These are phyloP conservation scores for Diaporthe caulivora DNA, from an alignment of 2,329 filamentous ascomycete genomes.

Conservation along the genomic window DNA sequence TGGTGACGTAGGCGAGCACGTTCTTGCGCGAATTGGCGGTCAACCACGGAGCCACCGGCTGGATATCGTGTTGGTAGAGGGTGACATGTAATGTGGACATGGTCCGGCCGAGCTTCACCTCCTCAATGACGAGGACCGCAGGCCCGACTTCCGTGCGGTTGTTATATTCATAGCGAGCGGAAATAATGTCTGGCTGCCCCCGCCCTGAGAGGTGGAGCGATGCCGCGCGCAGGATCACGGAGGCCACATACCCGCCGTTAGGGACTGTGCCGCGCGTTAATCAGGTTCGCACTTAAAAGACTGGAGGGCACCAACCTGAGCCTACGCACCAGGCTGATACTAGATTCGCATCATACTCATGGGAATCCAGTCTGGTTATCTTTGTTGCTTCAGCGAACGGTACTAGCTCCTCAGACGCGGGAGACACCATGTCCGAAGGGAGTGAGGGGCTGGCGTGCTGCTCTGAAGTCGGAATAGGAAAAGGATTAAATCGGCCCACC, in stretches of 20 bases:
- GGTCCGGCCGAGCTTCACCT: not conserved
- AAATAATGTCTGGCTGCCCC: not conserved
- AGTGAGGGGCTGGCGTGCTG: not conserved
- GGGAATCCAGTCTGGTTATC: not conserved
- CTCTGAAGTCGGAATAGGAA: not conserved
- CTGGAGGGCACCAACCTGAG: not conserved
- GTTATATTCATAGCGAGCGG: not conserved
- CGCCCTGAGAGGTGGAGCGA: not conserved
- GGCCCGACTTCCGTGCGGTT: not conserved
- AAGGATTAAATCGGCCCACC: not conserved
- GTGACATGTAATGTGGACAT: not conserved
- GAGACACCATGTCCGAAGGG: not conserved
- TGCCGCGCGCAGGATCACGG: not conserved
- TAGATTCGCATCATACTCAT: not conserved
- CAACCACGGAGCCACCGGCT: not conserved
- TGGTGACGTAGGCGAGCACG: constrained; percentile 16
- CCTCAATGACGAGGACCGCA: not conserved
- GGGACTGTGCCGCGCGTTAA: not conserved
- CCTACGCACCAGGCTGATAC: not conserved
- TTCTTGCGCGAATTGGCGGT: constrained; percentile 4
- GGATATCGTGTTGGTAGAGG: not conserved
- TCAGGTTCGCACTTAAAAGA: not conserved
- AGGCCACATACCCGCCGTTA: constrained; percentile 5
- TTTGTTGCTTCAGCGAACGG: not conserved
- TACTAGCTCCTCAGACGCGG: not conserved